phyloP scores from a whole-genome alignment of 257 asterid species.

The Solanum pennellii region DNA sequence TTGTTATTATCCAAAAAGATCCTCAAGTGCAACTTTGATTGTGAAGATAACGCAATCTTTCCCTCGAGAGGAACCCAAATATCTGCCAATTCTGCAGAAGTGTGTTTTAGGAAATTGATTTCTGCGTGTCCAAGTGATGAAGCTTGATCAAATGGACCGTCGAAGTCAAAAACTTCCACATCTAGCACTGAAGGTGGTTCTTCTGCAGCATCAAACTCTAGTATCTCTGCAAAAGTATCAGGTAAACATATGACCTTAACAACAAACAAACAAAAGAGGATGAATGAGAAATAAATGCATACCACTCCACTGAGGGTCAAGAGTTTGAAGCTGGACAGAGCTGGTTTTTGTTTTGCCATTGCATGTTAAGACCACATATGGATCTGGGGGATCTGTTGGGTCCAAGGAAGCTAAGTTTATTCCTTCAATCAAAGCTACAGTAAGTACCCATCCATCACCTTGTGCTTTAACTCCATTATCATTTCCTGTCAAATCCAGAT shows the following conservation, averaged over 20 bases:
- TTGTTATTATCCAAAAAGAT: conserved; percentile 78
- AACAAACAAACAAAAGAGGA: neutral
- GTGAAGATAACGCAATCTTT: conserved; percentile 63
- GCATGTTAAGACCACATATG: conserved; percentile 81
- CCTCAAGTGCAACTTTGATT: conserved; percentile 73
- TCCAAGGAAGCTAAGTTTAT: conserved; percentile 38
- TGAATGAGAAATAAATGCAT: neutral
- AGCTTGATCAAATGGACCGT: conserved; percentile 75
- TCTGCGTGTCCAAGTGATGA: conserved; percentile 77
- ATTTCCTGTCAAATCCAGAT: conserved; percentile 38
- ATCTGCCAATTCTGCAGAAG: conserved; percentile 74
- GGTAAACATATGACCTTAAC: neutral
- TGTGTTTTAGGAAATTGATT: conserved; percentile 77
- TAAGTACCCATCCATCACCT: conserved; percentile 94
- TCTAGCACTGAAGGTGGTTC: conserved; percentile 89
- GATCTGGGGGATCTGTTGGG: conserved; percentile 48
- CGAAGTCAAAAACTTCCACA: conserved; percentile 77
- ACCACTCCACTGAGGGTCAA: conserved; percentile 90
- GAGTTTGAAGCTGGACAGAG: conserved; percentile 86
- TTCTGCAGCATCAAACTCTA: conserved; percentile 85
- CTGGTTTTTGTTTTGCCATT: conserved; percentile 88
- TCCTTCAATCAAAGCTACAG: conserved; percentile 76
- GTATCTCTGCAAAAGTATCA: conserved; percentile 49
- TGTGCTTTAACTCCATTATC: conserved; percentile 81
- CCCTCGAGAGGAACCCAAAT: conserved; percentile 89